Base-by-base conservation (phyloP, 768 basidiomycete species). In the Dentipellis fragilis region DNA sequence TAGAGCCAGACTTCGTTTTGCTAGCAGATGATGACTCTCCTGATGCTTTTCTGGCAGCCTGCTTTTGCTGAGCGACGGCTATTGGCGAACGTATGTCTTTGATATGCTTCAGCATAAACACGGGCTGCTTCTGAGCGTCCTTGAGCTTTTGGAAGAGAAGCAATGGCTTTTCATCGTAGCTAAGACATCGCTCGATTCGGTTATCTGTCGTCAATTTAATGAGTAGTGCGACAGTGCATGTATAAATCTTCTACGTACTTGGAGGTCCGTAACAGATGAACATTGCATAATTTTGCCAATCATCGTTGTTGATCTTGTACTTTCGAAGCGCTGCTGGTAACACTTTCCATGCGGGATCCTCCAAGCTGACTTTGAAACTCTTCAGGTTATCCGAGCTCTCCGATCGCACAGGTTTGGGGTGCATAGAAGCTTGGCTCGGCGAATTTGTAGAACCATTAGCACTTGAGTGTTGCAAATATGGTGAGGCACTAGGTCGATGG, bases 281-380 rank as follows among this genome's bases (percentile, higher is more conserved):
- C 87, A 99, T 89, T 29, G 96, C 96, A 73, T 98, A 99, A 64
- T 93, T 90, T 74, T 93, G 87, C 96, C 96, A 99, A 68, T 90
- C 94, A 60, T 98, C 96, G 62, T 91, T 91, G 69, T 95, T 93
- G 71, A 98, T 98, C 66, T 91, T 93, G 69, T 99, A 99, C 70
- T 98, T 98, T 73, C 97, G 97, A 59, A 99, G 74, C 14, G 96
- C 96, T 0, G 96, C 96, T 1, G 96, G 96, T 14, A 99, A 75
- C 19, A 99, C 96, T 67, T 98, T 98, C 87, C 90, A 98, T 35
- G 95, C 96, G 0, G 96, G 96, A 67, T 99, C 96, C 54, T 98
- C 95, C 56, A 99, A 69, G 61, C 90, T 96, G 57, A 99, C 95
- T 69, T 95, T 93, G 81, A 99, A 98, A 64, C 87, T 91, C 73